phyloP scores from a whole-genome alignment of 2,329 filamentous ascomycete species.

The Leptographium galeiforme region DNA sequence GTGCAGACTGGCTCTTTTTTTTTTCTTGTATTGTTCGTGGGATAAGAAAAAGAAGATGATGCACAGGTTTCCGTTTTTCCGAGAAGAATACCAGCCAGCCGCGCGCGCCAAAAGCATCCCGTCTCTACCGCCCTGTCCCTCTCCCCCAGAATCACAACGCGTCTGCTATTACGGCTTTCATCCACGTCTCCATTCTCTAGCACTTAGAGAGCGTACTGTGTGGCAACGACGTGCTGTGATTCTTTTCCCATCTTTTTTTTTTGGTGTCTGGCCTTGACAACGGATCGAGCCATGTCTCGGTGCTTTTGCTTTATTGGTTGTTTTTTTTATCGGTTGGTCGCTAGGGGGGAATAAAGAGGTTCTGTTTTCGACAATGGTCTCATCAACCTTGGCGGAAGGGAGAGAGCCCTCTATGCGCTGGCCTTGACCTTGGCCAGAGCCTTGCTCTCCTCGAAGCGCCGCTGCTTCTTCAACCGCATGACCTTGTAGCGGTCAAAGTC shows the following conservation, averaged over 20 bases:
- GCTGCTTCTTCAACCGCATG: slow-evolving; percentile 98
- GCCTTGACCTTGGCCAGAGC: slow-evolving; percentile 85
- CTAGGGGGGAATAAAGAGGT: background rate
- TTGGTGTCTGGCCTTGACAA: background rate
- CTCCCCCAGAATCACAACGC: background rate
- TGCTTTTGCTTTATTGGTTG: background rate
- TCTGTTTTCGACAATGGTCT: background rate
- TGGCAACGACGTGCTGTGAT: background rate
- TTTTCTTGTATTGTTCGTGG: slow-evolving; percentile 3
- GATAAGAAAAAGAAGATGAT: slow-evolving; percentile 7
- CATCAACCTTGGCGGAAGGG: too few species aligned
- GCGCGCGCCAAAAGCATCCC: slow-evolving; percentile 7
- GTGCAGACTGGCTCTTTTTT: background rate
- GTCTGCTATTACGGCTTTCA: background rate
- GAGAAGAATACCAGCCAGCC: slow-evolving; percentile 11
- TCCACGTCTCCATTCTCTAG: background rate
- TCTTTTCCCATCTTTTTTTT: background rate
- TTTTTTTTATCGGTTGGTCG: background rate
- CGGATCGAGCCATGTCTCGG: background rate
- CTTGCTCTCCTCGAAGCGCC: slow-evolving; percentile 96
- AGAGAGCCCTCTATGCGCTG: slow-evolving; percentile 44
- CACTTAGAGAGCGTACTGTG: background rate
- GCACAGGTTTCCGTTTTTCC: slow-evolving; percentile 10
- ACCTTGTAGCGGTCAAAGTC: slow-evolving; percentile 99
- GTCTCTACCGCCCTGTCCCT: background rate